Conservation (phyloP, 306 rosid species). For the Castanea sativa region DNA sequence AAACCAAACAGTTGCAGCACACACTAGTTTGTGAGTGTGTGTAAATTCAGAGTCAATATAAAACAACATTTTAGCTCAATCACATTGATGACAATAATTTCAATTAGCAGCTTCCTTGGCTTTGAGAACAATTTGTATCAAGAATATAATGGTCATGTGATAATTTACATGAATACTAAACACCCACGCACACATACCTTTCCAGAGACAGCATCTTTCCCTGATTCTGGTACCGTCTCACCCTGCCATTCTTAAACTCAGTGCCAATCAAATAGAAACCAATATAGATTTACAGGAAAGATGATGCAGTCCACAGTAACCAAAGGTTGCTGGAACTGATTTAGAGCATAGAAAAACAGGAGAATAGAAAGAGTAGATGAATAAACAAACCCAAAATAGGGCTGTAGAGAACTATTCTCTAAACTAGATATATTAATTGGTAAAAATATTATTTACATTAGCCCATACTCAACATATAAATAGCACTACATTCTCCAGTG, state of each 20-base stretch:
- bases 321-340: too few species aligned
- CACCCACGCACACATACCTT: slow-evolving; percentile 53
- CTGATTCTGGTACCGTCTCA: slow-evolving; percentile 76
- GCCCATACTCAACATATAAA: too few species aligned
- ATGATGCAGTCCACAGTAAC: too few species aligned
- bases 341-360: too few species aligned
- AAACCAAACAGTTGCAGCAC: too few species aligned
- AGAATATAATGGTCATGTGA: not conserved
- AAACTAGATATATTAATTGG: too few species aligned
- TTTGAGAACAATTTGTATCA: not conserved
- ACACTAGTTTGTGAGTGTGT: too few species aligned
- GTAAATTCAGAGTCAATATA: not conserved
- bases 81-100: not conserved
- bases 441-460: too few species aligned
- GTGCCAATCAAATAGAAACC: slow-evolving; percentile 7
- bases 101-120: not conserved
- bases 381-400: too few species aligned
- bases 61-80: not conserved
- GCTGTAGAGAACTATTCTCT: too few species aligned
- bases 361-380: too few species aligned
- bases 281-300: slow-evolving; percentile 1
- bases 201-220: slow-evolving; percentile 50
- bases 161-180: slow-evolving; percentile 8
- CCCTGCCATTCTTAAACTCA: slow-evolving; percentile 67
- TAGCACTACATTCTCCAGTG: too few species aligned